Conservation (phyloP, 768 basidiomycete species). For the Amanita exitialis region DNA sequence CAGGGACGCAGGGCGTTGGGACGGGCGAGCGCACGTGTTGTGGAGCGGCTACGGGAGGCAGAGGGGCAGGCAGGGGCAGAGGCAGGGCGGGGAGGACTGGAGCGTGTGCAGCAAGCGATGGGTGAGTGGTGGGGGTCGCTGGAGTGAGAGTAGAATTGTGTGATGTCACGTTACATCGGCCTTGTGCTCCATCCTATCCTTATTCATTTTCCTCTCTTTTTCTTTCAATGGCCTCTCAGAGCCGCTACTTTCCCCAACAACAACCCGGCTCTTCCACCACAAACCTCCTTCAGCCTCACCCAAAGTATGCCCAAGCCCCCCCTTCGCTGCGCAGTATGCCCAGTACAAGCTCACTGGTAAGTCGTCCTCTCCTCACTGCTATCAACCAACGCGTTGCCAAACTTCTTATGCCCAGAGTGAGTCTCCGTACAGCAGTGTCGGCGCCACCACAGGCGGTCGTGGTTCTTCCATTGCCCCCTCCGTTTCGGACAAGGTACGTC, state of each 20-base stretch:
- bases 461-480: slow-evolving; percentile 24
- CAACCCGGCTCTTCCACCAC: slow-evolving; percentile 35
- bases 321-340: slow-evolving; percentile 22
- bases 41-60: slow-evolving; percentile 42
- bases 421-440: slow-evolving; percentile 27
- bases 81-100: slow-evolving; percentile 21
- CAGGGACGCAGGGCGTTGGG: slow-evolving; percentile 23
- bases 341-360: slow-evolving; percentile 33
- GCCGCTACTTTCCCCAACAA: slow-evolving; percentile 29
- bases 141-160: no score
- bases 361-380: slow-evolving; percentile 12
- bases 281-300: slow-evolving; percentile 38
- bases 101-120: not conserved
- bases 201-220: slow-evolving; percentile 9
- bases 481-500: slow-evolving; percentile 48
- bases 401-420: slow-evolving; percentile 20
- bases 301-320: slow-evolving; percentile 32
- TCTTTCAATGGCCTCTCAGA: slow-evolving; percentile 23
- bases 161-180: no score
- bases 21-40: slow-evolving; percentile 37
- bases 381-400: not conserved
- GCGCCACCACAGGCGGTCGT: slow-evolving; percentile 13
- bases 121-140: slow-evolving; percentile 10
- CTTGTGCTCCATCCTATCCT: slow-evolving; percentile 13
- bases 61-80: slow-evolving; percentile 31